Evolutionary conservation across 116 monocot species (phyloP).

Genomic region (Dioscorea cayenensis): DNA sequence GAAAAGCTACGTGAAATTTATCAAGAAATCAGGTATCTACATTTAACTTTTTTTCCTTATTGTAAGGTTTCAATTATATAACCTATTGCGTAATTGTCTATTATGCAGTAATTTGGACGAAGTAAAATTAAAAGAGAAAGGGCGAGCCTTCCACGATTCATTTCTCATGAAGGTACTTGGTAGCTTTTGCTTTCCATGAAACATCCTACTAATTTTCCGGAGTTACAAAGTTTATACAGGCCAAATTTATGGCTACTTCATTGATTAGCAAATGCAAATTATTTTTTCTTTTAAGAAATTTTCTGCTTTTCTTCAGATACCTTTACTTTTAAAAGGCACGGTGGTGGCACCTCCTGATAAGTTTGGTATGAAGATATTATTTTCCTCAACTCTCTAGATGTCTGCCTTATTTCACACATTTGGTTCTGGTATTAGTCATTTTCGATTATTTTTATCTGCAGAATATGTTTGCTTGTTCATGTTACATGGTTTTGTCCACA

Average conservation of each 20-base stretch:
- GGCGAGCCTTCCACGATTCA: slow-evolving; percentile 65
- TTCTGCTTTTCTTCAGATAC: slow-evolving; percentile 42
- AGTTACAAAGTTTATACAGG: background rate
- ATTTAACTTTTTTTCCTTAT: background rate
- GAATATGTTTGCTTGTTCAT: background rate
- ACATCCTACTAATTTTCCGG: background rate
- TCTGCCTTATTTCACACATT: background rate
- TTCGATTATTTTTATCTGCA: background rate
- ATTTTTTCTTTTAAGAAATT: background rate
- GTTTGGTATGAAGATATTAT: slow-evolving; percentile 51
- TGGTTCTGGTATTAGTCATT: background rate
- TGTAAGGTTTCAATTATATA: background rate
- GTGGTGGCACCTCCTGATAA: slow-evolving; percentile 95
- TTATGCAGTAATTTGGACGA: slow-evolving; percentile 63
- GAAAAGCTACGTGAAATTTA: slow-evolving; percentile 56
- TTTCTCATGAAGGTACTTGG: slow-evolving; percentile 68
- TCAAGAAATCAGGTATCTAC: slow-evolving; percentile 61
- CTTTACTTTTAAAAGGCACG: slow-evolving; percentile 79
- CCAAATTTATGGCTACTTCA: background rate
- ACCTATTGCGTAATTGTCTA: background rate
- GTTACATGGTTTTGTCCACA: slow-evolving; percentile 10
- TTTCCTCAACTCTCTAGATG: background rate
- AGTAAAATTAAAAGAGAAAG: slow-evolving; percentile 83
- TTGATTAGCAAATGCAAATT: background rate
- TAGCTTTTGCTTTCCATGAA: background rate